These are phyloP conservation scores for Brassica nigra DNA, from an alignment of 345 rosid genomes.

Conservation along the genomic window DNA sequence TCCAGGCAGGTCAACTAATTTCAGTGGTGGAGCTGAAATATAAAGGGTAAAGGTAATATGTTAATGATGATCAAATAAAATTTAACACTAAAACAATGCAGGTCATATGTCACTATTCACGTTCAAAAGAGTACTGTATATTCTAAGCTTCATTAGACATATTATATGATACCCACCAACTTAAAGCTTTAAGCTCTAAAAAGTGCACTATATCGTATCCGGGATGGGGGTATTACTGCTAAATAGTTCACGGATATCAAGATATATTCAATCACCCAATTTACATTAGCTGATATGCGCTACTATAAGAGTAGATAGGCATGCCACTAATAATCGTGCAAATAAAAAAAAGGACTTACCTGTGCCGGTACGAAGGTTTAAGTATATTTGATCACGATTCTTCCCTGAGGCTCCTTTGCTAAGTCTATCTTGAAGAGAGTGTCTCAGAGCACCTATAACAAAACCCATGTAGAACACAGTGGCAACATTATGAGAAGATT, in stretches of 20 bases:
- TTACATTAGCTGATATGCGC: conserved; percentile 4
- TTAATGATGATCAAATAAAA: background rate
- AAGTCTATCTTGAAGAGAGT: background rate
- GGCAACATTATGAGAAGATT: conserved; percentile 26
- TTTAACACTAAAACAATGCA: background rate
- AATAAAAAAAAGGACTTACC: background rate
- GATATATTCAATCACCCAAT: background rate
- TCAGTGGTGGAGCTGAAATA: conserved; percentile 5
- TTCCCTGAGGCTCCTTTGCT: background rate
- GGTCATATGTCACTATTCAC: background rate
- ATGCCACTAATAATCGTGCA: background rate
- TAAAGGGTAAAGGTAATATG: background rate
- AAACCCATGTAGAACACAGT: conserved; percentile 23
- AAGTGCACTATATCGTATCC: background rate
- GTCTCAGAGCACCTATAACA: background rate
- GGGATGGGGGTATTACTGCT: conserved; percentile 8
- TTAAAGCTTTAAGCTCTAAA: background rate
- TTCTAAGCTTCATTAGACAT: background rate
- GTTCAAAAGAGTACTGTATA: background rate
- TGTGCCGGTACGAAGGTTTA: background rate
- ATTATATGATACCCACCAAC: background rate
- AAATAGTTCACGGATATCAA: conserved; percentile 12
- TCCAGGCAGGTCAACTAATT: background rate
- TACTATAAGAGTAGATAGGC: conserved; percentile 4
- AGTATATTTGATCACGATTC: background rate